Evolutionary conservation across 2,329 filamentous ascomycete genomes (phyloP).

Genomic region (Akanthomyces muscarius): DNA sequence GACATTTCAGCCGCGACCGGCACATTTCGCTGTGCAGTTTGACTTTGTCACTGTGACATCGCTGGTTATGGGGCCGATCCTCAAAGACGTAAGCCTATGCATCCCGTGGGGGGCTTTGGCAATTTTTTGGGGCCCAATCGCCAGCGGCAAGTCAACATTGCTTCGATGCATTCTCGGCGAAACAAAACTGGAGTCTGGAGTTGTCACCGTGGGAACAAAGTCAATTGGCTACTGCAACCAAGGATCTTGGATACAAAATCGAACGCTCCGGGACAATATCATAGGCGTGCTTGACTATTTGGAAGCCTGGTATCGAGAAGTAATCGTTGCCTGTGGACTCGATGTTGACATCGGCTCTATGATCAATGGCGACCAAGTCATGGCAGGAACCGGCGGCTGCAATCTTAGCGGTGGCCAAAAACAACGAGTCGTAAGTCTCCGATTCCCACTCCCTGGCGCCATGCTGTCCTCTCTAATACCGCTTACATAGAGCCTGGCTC

Average conservation of each 20-base stretch:
- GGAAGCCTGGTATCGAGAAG: background rate
- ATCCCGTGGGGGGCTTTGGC: background rate
- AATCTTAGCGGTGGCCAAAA: constrained; percentile 15
- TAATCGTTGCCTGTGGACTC: background rate
- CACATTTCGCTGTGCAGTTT: background rate
- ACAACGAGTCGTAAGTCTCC: constrained; percentile 13
- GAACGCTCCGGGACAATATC: background rate
- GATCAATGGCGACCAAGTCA: background rate
- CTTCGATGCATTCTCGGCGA: background rate
- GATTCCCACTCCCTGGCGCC: too few species aligned
- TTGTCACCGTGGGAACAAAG: background rate
- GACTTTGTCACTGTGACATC: background rate
- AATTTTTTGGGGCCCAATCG: background rate
- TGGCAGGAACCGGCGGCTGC: constrained; percentile 3
- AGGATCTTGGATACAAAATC: background rate
- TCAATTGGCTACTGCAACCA: constrained; percentile 7
- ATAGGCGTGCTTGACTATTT: background rate
- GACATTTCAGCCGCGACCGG: background rate
- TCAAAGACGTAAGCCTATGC: background rate
- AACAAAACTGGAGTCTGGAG: background rate
- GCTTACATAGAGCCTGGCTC: constrained; percentile 13
- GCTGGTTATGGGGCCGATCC: background rate
- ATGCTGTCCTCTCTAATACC: too few species aligned
- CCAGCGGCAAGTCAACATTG: constrained; percentile 5
- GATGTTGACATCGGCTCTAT: background rate